Evolutionary conservation across 225 moss, liverwort and hornwort genomes (phyloP), one percentile per base, ranked within the genome.

Genomic region (Polytrichum formosum): DNA sequence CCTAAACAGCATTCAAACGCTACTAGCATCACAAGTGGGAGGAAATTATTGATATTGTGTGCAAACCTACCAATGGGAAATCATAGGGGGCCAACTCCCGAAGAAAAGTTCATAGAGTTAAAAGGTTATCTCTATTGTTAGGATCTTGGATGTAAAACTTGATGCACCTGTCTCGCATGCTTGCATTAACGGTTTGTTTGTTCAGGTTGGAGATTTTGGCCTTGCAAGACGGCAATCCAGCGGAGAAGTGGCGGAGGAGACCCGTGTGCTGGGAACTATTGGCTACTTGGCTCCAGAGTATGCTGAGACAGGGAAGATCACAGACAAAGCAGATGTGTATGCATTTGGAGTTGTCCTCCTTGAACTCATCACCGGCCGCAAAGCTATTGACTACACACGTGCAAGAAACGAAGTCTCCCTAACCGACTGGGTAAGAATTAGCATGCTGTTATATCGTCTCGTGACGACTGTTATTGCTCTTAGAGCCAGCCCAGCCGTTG

Each of bases 271-370:
- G 7, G 91, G 91, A 63, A 91, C 91, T 10, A 54, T 86, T n/a
- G 91, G 91, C 60, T 84, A 88, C 72, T 73, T 91, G 72, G 90
- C 91, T 33, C 94, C 94, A 37, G 91, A 91, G 77, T 94, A 91
- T 59, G 89, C 88, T 7, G 82, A 90, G 69, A 88, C 84, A 7
- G 90, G 90, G 0, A 86, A 85, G 26, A 81, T 94, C 6, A 91
- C 94, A 1, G 94, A 94, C 74, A 91, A 90, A 68, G 88, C 90
- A 56, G 94, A 91, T 78, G 90, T 94, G n/a, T 94, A 85, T 37
- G 88, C 91, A 6, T 94, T 91, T 35, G 94, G 94, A 55, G 85
- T 94, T 23, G 88, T 94, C 23, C 76, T 94, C 30, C 74, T 94
- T 78, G 94, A 88, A 80, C 94, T 94, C 70, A 87, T 94, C 54